Percentiles rank a stretch among this genome's conserved stretches.
Evolutionary conservation across 257 asterid species (phyloP).

Genomic region (Forsythia suspensa): DNA sequence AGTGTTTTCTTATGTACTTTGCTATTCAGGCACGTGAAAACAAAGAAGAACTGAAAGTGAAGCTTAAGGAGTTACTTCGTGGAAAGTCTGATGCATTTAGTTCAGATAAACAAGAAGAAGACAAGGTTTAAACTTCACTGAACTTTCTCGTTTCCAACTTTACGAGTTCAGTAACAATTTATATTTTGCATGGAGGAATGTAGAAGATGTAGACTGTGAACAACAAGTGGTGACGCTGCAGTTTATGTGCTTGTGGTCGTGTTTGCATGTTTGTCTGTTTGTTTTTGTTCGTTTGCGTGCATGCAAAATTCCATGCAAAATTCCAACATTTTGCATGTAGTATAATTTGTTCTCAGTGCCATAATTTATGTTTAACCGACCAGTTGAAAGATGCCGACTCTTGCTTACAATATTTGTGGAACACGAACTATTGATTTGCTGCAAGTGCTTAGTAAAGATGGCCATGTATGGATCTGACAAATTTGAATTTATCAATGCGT

Average conservation of each 20-base stretch:
- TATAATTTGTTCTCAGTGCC: not conserved
- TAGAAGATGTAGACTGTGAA: not conserved
- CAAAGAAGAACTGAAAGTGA: slow-evolving; percentile 77
- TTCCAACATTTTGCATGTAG: not conserved
- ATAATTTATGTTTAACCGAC: not conserved
- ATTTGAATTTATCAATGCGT: not conserved
- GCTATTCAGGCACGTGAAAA: slow-evolving; percentile 54
- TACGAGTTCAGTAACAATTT: not conserved
- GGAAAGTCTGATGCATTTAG: slow-evolving; percentile 80
- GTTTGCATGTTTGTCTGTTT: not conserved
- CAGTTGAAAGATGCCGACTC: not conserved
- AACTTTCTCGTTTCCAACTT: not conserved
- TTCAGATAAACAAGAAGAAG: slow-evolving; percentile 72
- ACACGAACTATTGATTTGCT: not conserved
- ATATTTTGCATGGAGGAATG: not conserved
- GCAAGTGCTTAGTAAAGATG: not conserved
- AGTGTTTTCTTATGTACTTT: slow-evolving; percentile 10
- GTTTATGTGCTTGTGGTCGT: not conserved
- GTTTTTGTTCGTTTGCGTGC: not conserved
- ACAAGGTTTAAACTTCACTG: slow-evolving; percentile 56
- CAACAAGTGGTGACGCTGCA: not conserved
- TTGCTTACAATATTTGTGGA: not conserved
- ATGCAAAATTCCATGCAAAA: not conserved
- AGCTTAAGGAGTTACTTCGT: slow-evolving; percentile 77
- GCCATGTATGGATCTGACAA: not conserved